Percentiles rank a stretch among this genome's conserved stretches.
phyloP scores from a whole-genome alignment of 805 yeast species.

The Blastobotrys chiropterorum region DNA sequence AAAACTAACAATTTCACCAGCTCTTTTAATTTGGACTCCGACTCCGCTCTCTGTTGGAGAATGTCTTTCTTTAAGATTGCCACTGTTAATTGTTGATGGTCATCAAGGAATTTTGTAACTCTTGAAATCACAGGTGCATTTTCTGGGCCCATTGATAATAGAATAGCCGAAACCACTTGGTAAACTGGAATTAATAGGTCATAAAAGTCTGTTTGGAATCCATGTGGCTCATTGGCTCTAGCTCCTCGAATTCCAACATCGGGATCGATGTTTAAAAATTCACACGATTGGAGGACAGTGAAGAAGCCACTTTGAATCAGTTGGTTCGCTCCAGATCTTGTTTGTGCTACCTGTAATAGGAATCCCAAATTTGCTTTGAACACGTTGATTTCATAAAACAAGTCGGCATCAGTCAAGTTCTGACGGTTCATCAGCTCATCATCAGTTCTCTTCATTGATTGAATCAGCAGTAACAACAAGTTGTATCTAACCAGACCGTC shows the following conservation, averaged over 20 bases:
- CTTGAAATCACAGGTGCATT: conserved; percentile 53
- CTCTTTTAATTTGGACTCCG: conserved; percentile 22
- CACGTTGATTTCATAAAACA: conserved; percentile 66
- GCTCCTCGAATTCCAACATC: conserved; percentile 60
- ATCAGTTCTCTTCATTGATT: conserved; percentile 65
- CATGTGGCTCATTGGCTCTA: conserved; percentile 47
- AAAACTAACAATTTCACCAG: conserved; percentile 52
- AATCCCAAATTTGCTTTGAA: conserved; percentile 67
- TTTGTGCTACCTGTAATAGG: conserved; percentile 67
- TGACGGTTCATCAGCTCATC: conserved; percentile 41
- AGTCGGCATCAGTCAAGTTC: conserved; percentile 27
- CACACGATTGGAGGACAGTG: conserved; percentile 49
- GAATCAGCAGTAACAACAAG: conserved; percentile 55
- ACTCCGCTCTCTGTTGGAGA: conserved; percentile 27
- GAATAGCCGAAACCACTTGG: conserved; percentile 60
- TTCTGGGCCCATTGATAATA: conserved; percentile 72
- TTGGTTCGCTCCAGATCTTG: conserved; percentile 69
- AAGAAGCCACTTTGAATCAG: conserved; percentile 70
- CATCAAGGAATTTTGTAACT: conserved; percentile 45
- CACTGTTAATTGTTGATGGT: conserved; percentile 49
- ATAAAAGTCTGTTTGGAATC: conserved; percentile 34
- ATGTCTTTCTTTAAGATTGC: conserved; percentile 58
- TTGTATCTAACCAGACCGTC: conserved; percentile 60
- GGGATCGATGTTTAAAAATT: conserved; percentile 62
- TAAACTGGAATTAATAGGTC: conserved; percentile 69